A percentile compares a stretch with the other conserved stretches of the same genome.
phyloP scores from a whole-genome alignment of 2,329 filamentous ascomycete species.

The Xylaria sp. region DNA sequence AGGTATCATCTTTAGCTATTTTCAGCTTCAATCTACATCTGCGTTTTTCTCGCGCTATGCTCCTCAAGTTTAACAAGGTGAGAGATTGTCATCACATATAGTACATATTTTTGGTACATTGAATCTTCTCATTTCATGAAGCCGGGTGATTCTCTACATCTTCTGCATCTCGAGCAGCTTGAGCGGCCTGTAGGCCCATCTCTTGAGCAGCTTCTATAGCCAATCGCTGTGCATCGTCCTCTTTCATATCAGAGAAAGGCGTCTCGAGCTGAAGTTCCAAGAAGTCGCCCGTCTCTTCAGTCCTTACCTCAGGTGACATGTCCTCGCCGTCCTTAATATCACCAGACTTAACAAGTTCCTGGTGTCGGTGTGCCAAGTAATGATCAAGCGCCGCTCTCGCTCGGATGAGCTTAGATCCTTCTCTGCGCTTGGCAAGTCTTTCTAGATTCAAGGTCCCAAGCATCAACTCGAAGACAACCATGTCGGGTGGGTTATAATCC shows the following conservation, averaged over 20 bases:
- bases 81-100: conserved; percentile 5
- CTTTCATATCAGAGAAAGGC: conserved; percentile 18
- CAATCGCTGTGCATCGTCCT: conserved; percentile 22
- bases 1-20: too few species aligned
- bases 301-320: conserved; percentile 52
- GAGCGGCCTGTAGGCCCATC: conserved; percentile 41
- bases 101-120: conserved; percentile 12
- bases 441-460: conserved; percentile 57
- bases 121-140: conserved; percentile 3
- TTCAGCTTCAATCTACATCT: too few species aligned
- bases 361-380: conserved; percentile 47
- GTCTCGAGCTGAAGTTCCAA: conserved; percentile 54
- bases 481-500: conserved; percentile 56
- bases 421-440: conserved; percentile 51
- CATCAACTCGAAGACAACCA: conserved; percentile 59
- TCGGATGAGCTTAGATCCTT: conserved; percentile 54
- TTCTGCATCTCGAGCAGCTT: conserved; percentile 14
- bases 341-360: conserved; percentile 41
- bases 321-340: conserved; percentile 47
- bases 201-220: conserved; percentile 37
- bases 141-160: background rate
- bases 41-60: background rate
- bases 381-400: conserved; percentile 57
- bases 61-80: background rate
- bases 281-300: conserved; percentile 56